A percentile compares a stretch with the other conserved stretches of the same genome.
Evolutionary conservation across 345 rosid genomes (phyloP).

Genomic region (Hypericum androsaemum): DNA sequence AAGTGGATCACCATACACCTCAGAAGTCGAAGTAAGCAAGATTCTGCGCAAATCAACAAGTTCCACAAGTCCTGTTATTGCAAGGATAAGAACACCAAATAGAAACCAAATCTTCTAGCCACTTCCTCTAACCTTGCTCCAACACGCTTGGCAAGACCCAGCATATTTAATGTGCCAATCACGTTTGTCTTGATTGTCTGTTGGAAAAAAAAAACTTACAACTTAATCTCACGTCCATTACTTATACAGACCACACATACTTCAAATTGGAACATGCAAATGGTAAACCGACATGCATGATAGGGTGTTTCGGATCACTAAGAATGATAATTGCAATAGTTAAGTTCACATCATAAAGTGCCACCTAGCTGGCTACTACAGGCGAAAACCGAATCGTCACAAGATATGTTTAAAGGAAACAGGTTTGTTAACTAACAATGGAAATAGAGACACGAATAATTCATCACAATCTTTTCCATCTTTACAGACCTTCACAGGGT

Average conservation of each 20-base stretch:
- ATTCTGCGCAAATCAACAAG: slow-evolving; percentile 39
- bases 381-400: too few relatives aligned
- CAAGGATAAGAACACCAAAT: neutral
- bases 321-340: too few relatives aligned
- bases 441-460: neutral
- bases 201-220: slow-evolving; percentile 4
- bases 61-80: slow-evolving; percentile 5
- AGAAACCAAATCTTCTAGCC: neutral
- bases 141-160: slow-evolving; percentile 96
- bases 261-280: too few relatives aligned
- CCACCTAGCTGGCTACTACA: too few relatives aligned
- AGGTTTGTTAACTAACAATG: neutral
- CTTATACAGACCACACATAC: too few relatives aligned
- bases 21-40: slow-evolving; percentile 90
- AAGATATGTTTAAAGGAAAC: too few relatives aligned
- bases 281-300: too few relatives aligned
- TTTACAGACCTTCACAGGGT: slow-evolving; percentile 78
- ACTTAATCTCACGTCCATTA: neutral
- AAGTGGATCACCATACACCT: slow-evolving; percentile 95
- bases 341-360: too few relatives aligned
- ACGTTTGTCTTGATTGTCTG: slow-evolving; percentile 98
- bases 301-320: too few relatives aligned
- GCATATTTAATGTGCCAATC: slow-evolving; percentile 94
- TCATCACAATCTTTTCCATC: neutral
- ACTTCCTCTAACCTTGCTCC: slow-evolving; percentile 64